Percentiles rank a stretch among this genome's conserved stretches.
Conservation (phyloP, 1,139 yeast species). For the Taphrina betulina region DNA sequence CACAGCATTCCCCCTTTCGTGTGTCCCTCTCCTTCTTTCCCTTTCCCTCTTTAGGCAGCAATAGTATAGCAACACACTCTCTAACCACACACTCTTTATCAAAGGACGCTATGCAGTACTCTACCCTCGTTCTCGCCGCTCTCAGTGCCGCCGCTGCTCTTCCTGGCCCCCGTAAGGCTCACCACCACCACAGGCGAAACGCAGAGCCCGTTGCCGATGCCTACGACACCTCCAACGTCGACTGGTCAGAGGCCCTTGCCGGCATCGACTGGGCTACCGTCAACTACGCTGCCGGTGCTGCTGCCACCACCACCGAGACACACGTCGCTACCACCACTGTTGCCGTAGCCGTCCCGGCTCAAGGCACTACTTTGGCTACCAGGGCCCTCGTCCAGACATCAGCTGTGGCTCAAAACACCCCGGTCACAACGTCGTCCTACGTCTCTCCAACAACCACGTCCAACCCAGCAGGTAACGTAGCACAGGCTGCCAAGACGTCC, state of each 20-base stretch:
- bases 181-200: conserved; percentile 12
- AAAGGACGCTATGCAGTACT: conserved; percentile 12
- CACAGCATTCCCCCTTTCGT: not conserved
- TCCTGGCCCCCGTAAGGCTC: conserved; percentile 18
- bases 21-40: not conserved
- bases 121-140: conserved; percentile 11
- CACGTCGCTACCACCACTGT: conserved; percentile 17
- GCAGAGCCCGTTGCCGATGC: conserved; percentile 9
- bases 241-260: conserved; percentile 23
- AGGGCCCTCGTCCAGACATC: not conserved
- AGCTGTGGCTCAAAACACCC: not conserved
- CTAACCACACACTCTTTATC: not conserved
- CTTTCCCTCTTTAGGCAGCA: not conserved
- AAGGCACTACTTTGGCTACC: not conserved
- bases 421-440: not conserved
- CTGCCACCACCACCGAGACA: not conserved
- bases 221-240: conserved; percentile 5
- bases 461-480: conserved; percentile 6
- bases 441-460: not conserved
- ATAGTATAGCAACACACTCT: conserved; percentile 16
- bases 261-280: conserved; percentile 18
- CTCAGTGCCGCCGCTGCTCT: conserved; percentile 18
- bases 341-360: conserved; percentile 14
- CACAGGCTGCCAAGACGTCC: not conserved
- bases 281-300: conserved; percentile 3